Base-by-base conservation (phyloP, 2,329 filamentous ascomycete genomes). In the Epichloe baconii region DNA sequence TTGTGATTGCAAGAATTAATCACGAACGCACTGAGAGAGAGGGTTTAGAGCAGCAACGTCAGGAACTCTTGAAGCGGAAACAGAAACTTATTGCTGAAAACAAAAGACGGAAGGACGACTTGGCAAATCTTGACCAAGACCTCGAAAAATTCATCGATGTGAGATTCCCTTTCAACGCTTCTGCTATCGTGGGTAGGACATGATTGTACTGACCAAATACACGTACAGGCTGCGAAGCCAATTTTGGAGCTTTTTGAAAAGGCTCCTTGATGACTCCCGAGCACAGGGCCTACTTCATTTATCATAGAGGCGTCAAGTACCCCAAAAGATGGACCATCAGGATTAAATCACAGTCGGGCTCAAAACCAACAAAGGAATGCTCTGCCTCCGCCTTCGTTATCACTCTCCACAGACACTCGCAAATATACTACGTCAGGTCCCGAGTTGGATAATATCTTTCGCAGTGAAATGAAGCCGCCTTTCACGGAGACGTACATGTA, bases 121-220 rank as follows among this genome's bases (percentile, higher is more conserved):
- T 98, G 47, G 89, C 86, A 19, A 95, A 86, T 61, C 71, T 98
- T 54, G 93, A 98, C 61, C 85, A 86, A 62, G 88, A 95, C 66
- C 72, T 97, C 52, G 93, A 97, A 70, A 90, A 87, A 62, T 95
- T 95, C 63, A 91, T 95, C 61, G 88, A 94, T 67, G 86, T 88
- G 62, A 63, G 84, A 71, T 34, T 45, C 4, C 44, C 36, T 7
- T 26, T 12, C 11, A 31, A 14, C 35, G 3, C 15, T 36, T 14
- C 35, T 48, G 12, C 23, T 21, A 15, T 15, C 19, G 3, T 34
- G 11, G 12, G 26, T 19, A 11, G 17, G 6, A 44, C 23, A 17
- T 42, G 7, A 2, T 26, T 36, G 23, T 53, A 38, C 15, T 42
- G 19, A 37, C 34, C 35, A 23, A 3, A n/a, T 44, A 12, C 10